Evolutionary conservation across 257 asterid genomes (phyloP).

Genomic region (Salvia hispanica): DNA sequence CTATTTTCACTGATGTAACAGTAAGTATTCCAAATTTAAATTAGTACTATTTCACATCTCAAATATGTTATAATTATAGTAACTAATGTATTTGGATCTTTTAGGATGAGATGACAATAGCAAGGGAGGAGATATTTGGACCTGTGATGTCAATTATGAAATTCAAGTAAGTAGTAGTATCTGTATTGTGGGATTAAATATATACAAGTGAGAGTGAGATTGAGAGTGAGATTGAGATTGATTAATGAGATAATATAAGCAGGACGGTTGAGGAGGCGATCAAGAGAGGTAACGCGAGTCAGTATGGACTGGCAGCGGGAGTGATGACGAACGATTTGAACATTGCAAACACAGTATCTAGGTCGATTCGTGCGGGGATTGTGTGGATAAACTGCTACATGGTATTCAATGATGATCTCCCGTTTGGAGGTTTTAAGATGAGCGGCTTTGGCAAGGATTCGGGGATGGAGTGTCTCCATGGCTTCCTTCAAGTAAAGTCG

Average conservation of each 20-base stretch:
- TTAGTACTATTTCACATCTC: too few species aligned
- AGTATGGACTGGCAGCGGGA: too few species aligned
- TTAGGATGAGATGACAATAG: slow-evolving; percentile 80
- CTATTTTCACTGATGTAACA: slow-evolving; percentile 64
- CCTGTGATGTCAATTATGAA: slow-evolving; percentile 81
- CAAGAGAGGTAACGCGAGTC: too few species aligned
- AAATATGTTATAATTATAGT: too few species aligned
- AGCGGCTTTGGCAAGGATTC: slow-evolving; percentile 85
- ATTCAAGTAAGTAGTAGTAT: slow-evolving; percentile 55
- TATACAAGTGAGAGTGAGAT: too few species aligned
- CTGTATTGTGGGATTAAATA: too few species aligned
- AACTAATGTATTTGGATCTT: not conserved
- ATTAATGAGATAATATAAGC: not conserved
- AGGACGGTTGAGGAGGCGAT: too few species aligned
- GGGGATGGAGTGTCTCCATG: slow-evolving; percentile 61
- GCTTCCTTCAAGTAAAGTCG: slow-evolving; percentile 67
- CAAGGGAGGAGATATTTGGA: slow-evolving; percentile 83
- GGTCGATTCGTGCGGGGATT: slow-evolving; percentile 66
- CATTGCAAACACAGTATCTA: slow-evolving; percentile 38
- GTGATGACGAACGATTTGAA: too few species aligned
- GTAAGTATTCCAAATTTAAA: slow-evolving; percentile 36
- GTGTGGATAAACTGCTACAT: slow-evolving; percentile 84
- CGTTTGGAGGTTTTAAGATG: slow-evolving; percentile 82
- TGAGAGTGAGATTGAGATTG: too few species aligned
- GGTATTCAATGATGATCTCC: slow-evolving; percentile 61